Base-by-base conservation (phyloP, 1,139 yeast species). In the Lodderomyces pseudojiufengensis region DNA sequence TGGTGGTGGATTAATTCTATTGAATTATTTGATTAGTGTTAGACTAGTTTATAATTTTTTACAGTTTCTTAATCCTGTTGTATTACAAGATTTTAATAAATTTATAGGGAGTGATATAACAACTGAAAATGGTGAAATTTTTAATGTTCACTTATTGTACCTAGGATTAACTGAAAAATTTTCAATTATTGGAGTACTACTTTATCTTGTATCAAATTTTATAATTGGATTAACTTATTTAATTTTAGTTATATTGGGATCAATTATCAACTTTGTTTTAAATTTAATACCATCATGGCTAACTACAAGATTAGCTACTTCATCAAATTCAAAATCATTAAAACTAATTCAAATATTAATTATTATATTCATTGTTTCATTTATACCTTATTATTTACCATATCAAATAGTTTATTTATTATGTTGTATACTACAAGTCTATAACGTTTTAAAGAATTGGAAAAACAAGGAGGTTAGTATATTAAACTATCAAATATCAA, bases 371-470 rank as follows among this genome's bases (percentile, higher is more conserved):
- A 9, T 72, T 1, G 46, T 80, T 20, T 24, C 49, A 38, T 34
- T 49, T 16, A 83, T 84, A 4, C 63, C 81, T 21, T 57, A 79
- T 26, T 80, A 79, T 51, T 62, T 85, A 18, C 96, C 96, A 1
- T 87, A 80, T 51, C 95, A 87, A 54, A 71, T 86, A 51, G 88
- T 85, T 0, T 85, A 72, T 50, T 59, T 80, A 10, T 67, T 84
- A 6, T 70, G 82, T 32, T 65, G 78, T 39, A 21, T 78, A 14
- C 65, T 78, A 1, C 90, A 82, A 52, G 49, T 59, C 4, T 52
- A 65, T 21, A 74, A 73, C 21, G 67, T 74, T 18, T 44, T 82
- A 10, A 61, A 55, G 42, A 36, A 51, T 2, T 40, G 51, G 33
- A 20, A 31, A 8, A 20, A 9, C 3, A 8, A 15, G 10, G 5